Evolutionary conservation across 106 monocot species (phyloP).

Genomic region (Dendrobium chrysotoxum): DNA sequence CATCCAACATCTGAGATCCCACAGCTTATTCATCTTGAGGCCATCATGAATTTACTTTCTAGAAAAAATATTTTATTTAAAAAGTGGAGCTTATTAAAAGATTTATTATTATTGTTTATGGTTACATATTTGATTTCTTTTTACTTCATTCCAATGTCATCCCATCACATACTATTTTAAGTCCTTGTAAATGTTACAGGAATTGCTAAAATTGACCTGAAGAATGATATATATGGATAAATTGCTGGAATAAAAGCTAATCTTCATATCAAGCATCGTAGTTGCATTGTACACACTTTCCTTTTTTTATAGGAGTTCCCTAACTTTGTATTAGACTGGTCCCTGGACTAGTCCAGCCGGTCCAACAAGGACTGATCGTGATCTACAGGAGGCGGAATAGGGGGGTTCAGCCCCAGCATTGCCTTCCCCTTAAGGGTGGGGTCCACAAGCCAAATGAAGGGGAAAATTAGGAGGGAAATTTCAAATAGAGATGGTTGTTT

Average conservation of each 20-base stretch:
- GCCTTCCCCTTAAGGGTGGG: no score
- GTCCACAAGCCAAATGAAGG: no score
- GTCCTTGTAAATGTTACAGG: not conserved
- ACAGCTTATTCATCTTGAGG: not conserved
- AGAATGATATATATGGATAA: not conserved
- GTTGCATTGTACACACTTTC: not conserved
- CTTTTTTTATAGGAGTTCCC: not conserved
- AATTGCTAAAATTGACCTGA: not conserved
- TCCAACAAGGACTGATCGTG: no score
- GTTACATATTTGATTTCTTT: not conserved
- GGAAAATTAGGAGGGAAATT: no score
- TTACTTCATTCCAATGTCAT: not conserved
- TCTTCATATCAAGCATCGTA: not conserved
- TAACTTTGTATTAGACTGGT: no score
- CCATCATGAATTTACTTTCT: not conserved
- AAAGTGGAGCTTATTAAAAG: not conserved
- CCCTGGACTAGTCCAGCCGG: no score
- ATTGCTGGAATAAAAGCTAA: not conserved
- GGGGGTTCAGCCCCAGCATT: no score
- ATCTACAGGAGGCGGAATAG: no score
- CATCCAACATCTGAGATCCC: not conserved
- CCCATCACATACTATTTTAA: not conserved
- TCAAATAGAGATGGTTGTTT: no score
- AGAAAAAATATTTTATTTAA: not conserved
- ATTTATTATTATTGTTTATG: not conserved